Base-by-base conservation (phyloP, 768 basidiomycete genomes). In the Cubamyces sp. region DNA sequence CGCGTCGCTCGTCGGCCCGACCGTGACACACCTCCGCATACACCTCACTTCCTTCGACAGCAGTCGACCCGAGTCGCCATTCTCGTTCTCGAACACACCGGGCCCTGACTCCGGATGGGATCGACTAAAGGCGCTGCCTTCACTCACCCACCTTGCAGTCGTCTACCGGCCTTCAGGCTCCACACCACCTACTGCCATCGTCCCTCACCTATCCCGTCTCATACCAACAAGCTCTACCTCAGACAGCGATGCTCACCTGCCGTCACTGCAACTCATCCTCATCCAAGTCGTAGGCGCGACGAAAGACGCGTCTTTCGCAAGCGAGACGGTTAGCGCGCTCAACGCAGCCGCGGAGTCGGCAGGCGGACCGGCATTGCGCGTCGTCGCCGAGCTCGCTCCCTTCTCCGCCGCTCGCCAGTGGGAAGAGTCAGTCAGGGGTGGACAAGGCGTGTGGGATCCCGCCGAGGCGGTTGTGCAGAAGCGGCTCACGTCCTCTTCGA, bases 21-120 rank as follows among this genome's bases (percentile, higher is more conserved):
- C 68, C 21, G 72, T 76, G 39, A 75, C 76, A 1, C 76, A 69
- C 56, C 68, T 77, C 23, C 74, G 77, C 59, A 64, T 75, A 12
- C 73, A 76, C 57, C 64, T 75, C 46, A 68, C 74, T 23, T 60
- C 65, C n/a, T 62, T 59, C 58, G 55, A 61, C 51, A 61, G 54
- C 59, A 54, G 54, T 45, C 54, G 62, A 37, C 59, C 65, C 30
- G 42, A 53, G 43, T 60, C 60, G 41, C 64, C 68, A 19, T 66
- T 62, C 52, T 54, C 60, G 34, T 64, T 68, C 55, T 25, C 55
- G 19, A 53, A 37, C 43, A 46, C 43, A 5, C 30, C 60, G 3
- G 48, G 46, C 26, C 60, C 61, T 34, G 63, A 52, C 25, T 23
- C 60, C 8, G 64, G 66, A 49, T 70, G 68, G 68, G 68, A 65